Conservation (phyloP, 129 eudicot species). For the Mikania micrantha region DNA sequence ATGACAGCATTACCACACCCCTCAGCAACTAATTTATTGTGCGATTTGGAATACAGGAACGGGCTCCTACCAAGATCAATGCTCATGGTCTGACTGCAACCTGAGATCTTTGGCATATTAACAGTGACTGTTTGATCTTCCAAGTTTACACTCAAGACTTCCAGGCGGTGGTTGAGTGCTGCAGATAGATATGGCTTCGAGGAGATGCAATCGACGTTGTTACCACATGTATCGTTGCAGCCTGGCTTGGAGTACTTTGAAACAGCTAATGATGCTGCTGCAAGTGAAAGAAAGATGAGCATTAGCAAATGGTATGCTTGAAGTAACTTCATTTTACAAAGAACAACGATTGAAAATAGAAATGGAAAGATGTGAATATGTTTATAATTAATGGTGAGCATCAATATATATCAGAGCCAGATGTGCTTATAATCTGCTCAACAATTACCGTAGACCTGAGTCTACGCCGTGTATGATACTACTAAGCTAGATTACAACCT, state of each 20-base stretch:
- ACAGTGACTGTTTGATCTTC: neutral
- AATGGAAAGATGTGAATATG: no score
- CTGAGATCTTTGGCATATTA: neutral
- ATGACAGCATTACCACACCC: neutral
- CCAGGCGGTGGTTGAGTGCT: neutral
- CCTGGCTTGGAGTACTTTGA: slow-evolving; percentile 6
- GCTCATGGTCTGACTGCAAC: neutral
- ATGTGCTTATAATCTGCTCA: no score
- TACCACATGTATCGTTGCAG: slow-evolving; percentile 16
- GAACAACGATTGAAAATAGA: no score
- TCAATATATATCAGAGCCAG: no score
- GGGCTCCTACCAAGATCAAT: slow-evolving; percentile 1
- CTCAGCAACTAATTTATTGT: neutral
- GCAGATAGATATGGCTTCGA: no score
- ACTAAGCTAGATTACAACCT: no score
- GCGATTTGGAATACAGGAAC: neutral
- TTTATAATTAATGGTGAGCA: no score
- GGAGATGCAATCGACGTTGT: slow-evolving; percentile 10
- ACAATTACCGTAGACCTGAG: no score
- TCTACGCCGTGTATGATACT: no score
- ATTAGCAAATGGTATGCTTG: neutral
- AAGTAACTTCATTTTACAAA: slow-evolving; percentile 1
- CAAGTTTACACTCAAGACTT: neutral
- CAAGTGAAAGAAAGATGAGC: neutral
- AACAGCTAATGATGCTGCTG: neutral